Evolutionary conservation across 169 alveolate genomes (phyloP).

Genomic region (Plasmodium relictum): DNA sequence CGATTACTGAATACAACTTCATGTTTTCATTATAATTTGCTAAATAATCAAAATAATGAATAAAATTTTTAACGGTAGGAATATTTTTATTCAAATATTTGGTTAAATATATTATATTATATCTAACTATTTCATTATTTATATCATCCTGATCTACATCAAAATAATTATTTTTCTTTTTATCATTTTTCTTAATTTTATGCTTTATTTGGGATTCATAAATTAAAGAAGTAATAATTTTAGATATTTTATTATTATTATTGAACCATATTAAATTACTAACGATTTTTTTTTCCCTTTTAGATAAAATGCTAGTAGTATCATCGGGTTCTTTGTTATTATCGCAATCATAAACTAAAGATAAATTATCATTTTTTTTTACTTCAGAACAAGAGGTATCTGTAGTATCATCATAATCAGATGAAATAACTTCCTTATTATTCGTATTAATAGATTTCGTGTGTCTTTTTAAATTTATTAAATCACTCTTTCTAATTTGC

Average conservation of each 20-base stretch:
- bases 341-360: not conserved
- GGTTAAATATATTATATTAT: slow-evolving; percentile 47
- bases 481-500: slow-evolving; percentile 46
- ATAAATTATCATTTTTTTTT: not conserved
- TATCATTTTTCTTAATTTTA: slow-evolving; percentile 31
- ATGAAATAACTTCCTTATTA: not conserved
- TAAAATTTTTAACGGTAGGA: slow-evolving; percentile 75
- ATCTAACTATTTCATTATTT: slow-evolving; percentile 56
- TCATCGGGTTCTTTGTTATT: not conserved
- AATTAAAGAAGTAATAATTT: slow-evolving; percentile 45
- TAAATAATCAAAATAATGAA: slow-evolving; percentile 76
- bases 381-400: not conserved
- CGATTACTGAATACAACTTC: slow-evolving; percentile 68
- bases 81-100: slow-evolving; percentile 68
- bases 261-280: slow-evolving; percentile 74
- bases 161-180: slow-evolving; percentile 56
- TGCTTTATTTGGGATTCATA: slow-evolving; percentile 72
- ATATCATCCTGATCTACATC: slow-evolving; percentile 60
- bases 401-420: not conserved
- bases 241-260: slow-evolving; percentile 60
- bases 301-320: slow-evolving; percentile 36
- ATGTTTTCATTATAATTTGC: slow-evolving; percentile 71
- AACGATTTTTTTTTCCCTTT: slow-evolving; percentile 61
- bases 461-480: slow-evolving; percentile 20
- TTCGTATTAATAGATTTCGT: slow-evolving; percentile 1